Conservation (phyloP, 2,329 filamentous ascomycete species). For the Diaporthe ilicicola region DNA sequence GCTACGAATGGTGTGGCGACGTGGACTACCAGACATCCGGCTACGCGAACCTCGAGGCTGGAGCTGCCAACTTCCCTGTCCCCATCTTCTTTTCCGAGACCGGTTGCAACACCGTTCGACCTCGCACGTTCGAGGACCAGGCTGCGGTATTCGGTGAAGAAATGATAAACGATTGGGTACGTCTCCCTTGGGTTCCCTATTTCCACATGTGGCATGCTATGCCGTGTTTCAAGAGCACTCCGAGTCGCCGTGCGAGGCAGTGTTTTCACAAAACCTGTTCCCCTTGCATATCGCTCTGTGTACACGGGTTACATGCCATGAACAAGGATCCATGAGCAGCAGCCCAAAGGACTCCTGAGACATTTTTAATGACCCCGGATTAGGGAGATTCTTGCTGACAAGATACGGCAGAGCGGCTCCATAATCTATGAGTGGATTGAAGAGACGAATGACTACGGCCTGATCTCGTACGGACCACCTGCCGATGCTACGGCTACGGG, state of each 20-base stretch:
- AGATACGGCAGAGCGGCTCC: constrained; percentile 61
- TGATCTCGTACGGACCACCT: constrained; percentile 77
- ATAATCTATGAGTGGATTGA: constrained; percentile 93
- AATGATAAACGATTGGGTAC: constrained; percentile 73
- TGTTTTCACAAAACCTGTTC: not conserved
- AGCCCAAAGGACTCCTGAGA: not conserved
- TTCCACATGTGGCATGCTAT: not conserved
- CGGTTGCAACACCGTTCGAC: constrained; percentile 75
- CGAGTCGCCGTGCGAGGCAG: not conserved
- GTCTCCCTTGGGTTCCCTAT: not conserved
- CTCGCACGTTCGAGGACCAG: constrained; percentile 76
- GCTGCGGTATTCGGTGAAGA: constrained; percentile 76
- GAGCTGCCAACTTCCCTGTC: constrained; percentile 76
- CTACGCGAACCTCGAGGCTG: constrained; percentile 73
- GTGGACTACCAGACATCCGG: constrained; percentile 69
- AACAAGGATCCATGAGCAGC: no score
- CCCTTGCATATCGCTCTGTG: not conserved
- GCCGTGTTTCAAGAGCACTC: not conserved
- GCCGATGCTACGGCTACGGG: constrained; percentile 61
- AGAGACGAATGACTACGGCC: constrained; percentile 83
- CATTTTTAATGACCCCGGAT: no score
- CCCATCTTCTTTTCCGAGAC: constrained; percentile 92
- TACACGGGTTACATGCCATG: not conserved
- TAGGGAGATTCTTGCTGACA: not conserved
- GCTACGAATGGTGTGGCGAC: constrained; percentile 81